Conservation (phyloP, 805 yeast species). For the Suhomyces tanzawaensis region DNA sequence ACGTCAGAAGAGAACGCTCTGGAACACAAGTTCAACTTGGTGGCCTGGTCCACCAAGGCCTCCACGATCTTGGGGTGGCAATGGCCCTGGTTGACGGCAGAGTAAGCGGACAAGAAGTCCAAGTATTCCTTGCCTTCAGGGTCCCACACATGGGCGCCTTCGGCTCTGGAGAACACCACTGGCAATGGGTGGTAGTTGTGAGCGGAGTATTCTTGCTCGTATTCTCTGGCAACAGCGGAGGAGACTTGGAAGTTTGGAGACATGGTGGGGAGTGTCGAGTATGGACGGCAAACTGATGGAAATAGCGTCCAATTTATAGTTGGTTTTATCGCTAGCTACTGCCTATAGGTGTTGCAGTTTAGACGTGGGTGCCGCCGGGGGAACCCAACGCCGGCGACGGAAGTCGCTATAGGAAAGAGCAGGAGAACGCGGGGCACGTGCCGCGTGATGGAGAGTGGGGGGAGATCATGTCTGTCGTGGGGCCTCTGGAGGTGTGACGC, state of each 20-base stretch:
- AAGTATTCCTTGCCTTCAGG: slow-evolving; percentile 94
- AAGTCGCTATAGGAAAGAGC: slow-evolving; percentile 5
- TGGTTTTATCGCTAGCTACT: slow-evolving; percentile 14
- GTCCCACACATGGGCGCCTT: slow-evolving; percentile 96
- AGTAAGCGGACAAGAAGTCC: slow-evolving; percentile 91
- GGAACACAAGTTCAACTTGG: slow-evolving; percentile 77
- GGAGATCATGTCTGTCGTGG: slow-evolving; percentile 1
- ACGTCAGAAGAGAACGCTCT: slow-evolving; percentile 91
- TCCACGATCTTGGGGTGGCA: slow-evolving; percentile 90
- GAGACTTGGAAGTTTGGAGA: slow-evolving; percentile 49
- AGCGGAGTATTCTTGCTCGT: slow-evolving; percentile 83
- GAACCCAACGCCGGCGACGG: slow-evolving; percentile 5
- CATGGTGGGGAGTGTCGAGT: too few species aligned
- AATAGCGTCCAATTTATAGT: not conserved
- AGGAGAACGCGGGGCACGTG: slow-evolving; percentile 6
- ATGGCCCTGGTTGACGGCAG: slow-evolving; percentile 98
- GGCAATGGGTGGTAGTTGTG: slow-evolving; percentile 97
- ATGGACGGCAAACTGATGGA: not conserved
- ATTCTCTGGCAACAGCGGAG: slow-evolving; percentile 60
- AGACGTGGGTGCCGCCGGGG: not conserved
- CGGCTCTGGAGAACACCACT: slow-evolving; percentile 83
- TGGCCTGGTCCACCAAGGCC: slow-evolving; percentile 87
- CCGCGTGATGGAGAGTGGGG: slow-evolving; percentile 7
- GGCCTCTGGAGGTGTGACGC: too few species aligned
- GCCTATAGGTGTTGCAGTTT: slow-evolving; percentile 14